Conservation (phyloP, 2,329 filamentous ascomycete genomes). For the Bisporella sp. region DNA sequence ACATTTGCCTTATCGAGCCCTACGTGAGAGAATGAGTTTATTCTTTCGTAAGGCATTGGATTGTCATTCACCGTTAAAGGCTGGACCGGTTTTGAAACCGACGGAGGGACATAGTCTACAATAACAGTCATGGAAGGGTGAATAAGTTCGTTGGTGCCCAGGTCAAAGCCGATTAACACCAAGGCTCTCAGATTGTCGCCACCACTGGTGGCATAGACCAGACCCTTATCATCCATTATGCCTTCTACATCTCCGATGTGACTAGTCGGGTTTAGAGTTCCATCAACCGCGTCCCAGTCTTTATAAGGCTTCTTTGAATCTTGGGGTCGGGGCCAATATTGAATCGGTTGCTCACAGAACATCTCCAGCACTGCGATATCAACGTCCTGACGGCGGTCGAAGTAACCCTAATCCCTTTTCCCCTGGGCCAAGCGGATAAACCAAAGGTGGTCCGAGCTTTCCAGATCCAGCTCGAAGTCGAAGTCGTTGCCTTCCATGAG, state of each 20-base stretch:
- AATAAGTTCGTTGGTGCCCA: slow-evolving; percentile 30
- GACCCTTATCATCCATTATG: slow-evolving; percentile 37
- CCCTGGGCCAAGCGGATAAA: background rate
- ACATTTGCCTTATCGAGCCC: too few species aligned
- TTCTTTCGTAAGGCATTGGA: too few species aligned
- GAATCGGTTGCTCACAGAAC: slow-evolving; percentile 15
- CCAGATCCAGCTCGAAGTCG: slow-evolving; percentile 44
- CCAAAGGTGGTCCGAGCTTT: slow-evolving; percentile 26
- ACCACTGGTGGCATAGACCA: slow-evolving; percentile 36
- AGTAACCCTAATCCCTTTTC: slow-evolving; percentile 9
- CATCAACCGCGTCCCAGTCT: slow-evolving; percentile 30
- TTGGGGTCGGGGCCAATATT: slow-evolving; percentile 30
- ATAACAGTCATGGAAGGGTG: too few species aligned
- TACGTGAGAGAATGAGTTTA: too few species aligned
- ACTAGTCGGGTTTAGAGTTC: slow-evolving; percentile 33
- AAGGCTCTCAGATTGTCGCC: slow-evolving; percentile 26
- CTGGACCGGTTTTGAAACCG: too few species aligned
- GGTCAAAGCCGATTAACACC: slow-evolving; percentile 38
- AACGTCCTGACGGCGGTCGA: slow-evolving; percentile 11
- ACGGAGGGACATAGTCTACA: too few species aligned
- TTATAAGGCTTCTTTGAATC: slow-evolving; percentile 13
- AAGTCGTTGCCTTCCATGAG: slow-evolving; percentile 31
- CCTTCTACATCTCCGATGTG: slow-evolving; percentile 33
- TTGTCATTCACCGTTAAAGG: too few species aligned
- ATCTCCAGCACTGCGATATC: slow-evolving; percentile 17